Evolutionary conservation across 768 basidiomycete species (phyloP).

Genomic region (Termitomyces sp.): DNA sequence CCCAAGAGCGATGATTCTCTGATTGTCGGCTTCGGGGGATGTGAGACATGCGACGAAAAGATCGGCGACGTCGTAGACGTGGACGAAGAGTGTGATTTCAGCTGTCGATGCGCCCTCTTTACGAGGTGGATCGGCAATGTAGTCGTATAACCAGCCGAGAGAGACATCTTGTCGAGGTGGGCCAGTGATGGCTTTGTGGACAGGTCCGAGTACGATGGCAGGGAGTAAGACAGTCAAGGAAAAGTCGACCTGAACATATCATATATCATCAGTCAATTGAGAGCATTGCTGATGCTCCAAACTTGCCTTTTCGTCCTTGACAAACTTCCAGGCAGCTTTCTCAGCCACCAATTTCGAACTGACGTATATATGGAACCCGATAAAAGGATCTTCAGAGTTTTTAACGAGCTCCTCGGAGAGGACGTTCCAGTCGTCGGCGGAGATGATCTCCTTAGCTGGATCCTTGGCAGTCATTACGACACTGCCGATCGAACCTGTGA

Average conservation of each 20-base stretch:
- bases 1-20: conserved; percentile 7
- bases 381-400: conserved; percentile 5
- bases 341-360: conserved; percentile 6
- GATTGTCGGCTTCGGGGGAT: conserved; percentile 3
- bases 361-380: conserved; percentile 12
- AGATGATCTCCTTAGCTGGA: conserved; percentile 6
- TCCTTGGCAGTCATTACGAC: conserved; percentile 11
- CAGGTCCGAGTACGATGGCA: conserved; percentile 2
- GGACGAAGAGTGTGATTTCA: conserved; percentile 7
- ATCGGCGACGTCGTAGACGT: conserved; percentile 9
- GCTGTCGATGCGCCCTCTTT: conserved; percentile 3
- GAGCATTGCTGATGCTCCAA: neutral
- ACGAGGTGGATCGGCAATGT: conserved; percentile 3
- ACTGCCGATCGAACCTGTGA: conserved; percentile 7
- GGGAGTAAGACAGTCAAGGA: conserved; percentile 7
- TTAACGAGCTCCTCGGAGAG: conserved; percentile 5
- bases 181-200: conserved; percentile 6
- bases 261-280: neutral
- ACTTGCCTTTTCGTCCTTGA: conserved; percentile 6
- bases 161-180: conserved; percentile 9
- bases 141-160: conserved; percentile 10
- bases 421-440: conserved; percentile 8
- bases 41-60: conserved; percentile 9
- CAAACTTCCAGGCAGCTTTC: conserved; percentile 10
- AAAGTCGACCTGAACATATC: conserved; percentile 1